phyloP scores from a whole-genome alignment of 371 early-diverging fungal genomes.

The Mortierella sp. region DNA sequence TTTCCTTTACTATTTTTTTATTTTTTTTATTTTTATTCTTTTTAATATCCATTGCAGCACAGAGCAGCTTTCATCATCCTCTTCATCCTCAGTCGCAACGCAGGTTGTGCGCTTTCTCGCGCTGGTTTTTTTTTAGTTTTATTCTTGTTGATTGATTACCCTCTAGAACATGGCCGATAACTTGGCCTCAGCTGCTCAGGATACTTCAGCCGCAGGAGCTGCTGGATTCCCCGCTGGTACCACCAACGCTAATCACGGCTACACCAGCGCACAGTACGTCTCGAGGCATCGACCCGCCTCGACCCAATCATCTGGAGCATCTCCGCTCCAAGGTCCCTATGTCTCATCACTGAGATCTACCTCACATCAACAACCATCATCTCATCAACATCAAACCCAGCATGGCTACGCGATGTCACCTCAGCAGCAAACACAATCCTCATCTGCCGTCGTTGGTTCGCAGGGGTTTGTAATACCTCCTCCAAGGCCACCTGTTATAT shows the following conservation, averaged over 20 bases:
- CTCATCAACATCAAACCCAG: constrained; percentile 9
- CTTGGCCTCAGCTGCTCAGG: constrained; percentile 36
- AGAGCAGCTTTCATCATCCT: constrained; percentile 6
- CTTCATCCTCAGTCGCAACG: constrained; percentile 4
- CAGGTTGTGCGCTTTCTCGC: background rate
- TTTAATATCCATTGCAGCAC: background rate
- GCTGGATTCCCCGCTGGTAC: constrained; percentile 17
- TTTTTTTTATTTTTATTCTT: background rate
- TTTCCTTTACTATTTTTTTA: too few species aligned
- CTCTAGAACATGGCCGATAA: constrained; percentile 43
- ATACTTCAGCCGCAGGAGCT: constrained; percentile 27
- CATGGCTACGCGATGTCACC: constrained; percentile 17
- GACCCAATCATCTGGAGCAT: constrained; percentile 17
- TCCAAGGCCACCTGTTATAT: constrained; percentile 29
- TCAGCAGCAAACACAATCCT: constrained; percentile 16
- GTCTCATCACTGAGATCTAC: constrained; percentile 32
- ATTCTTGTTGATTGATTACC: background rate
- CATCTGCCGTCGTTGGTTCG: constrained; percentile 14
- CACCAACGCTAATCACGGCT: constrained; percentile 50
- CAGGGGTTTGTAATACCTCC: constrained; percentile 36
- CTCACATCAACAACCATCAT: constrained; percentile 17
- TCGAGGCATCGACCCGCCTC: constrained; percentile 48
- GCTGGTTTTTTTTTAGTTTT: background rate
- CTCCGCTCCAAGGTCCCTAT: constrained; percentile 33
- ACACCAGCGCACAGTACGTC: constrained; percentile 55